These are phyloP conservation scores for Candida ipomoeae DNA, from an alignment of 805 yeast species.

Conservation along the genomic window DNA sequence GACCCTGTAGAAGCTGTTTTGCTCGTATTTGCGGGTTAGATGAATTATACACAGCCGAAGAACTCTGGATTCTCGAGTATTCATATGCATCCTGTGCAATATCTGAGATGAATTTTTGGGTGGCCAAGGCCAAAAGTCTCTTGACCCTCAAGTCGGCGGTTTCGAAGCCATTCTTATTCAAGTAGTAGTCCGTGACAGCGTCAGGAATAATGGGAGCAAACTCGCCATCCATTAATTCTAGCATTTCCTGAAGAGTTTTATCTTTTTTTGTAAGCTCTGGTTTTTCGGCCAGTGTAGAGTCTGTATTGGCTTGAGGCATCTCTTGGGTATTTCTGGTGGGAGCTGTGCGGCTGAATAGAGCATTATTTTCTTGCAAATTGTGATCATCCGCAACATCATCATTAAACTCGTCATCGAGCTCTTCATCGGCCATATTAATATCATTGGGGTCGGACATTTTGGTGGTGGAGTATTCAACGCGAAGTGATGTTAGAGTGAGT, in stretches of 20 bases:
- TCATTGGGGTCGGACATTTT: not conserved
- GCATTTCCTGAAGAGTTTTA: conserved; percentile 75
- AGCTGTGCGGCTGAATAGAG: not conserved
- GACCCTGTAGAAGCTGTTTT: conserved; percentile 69
- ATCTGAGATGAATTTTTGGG: conserved; percentile 92
- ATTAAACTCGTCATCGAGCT: conserved; percentile 24
- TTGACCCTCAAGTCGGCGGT: conserved; percentile 70
- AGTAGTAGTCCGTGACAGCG: conserved; percentile 89
- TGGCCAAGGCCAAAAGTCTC: conserved; percentile 85
- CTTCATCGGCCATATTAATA: conserved; percentile 12
- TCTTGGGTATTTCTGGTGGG: not conserved
- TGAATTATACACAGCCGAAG: conserved; percentile 79
- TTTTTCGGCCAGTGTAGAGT: conserved; percentile 31
- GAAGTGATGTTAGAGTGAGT: not conserved
- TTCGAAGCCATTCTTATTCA: conserved; percentile 80
- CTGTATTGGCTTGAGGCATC: conserved; percentile 7
- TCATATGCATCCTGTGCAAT: conserved; percentile 96
- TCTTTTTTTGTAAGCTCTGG: conserved; percentile 75
- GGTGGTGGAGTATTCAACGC: not conserved
- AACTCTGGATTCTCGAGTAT: conserved; percentile 86
- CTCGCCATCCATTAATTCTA: conserved; percentile 81
- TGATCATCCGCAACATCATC: conserved; percentile 16
- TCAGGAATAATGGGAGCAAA: conserved; percentile 96
- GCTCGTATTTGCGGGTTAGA: conserved; percentile 85
- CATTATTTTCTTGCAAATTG: not conserved